Evolutionary conservation across 805 yeast species (phyloP), one percentile per base, ranked within the genome.

Genomic region (Saccharomycopsis lassenensis): DNA sequence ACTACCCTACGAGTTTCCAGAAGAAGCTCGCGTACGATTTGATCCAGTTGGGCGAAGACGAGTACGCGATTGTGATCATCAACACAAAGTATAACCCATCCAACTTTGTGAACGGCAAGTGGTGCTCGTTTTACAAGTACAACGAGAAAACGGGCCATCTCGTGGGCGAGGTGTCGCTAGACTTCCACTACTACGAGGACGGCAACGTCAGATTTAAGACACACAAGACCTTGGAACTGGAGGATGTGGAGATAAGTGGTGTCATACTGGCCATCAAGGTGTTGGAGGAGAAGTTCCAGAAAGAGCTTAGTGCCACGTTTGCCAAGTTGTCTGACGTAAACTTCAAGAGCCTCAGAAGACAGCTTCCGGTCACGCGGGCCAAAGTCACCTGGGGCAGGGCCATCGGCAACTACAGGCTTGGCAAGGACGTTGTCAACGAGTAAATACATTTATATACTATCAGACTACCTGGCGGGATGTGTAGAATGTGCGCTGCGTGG

Each of bases 351-450:
- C 67, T 89, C 48, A 73, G 98, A 60, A 77, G 98, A 57, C 84
- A 84, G 55, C 65, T 89, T 45, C 98, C 98, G 5, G 77, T 89
- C 15, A 89, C 94, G 15, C 71, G 95, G 53, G 71, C 94, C 12
- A 86, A 81, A 55, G 79, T 89, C 50, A 83, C 84, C 55, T 89
- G 98, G 98, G 95, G 94, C 21, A 82, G 74, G 52, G 84, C 95
- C 7, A 83, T 85, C 48, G 94, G 93, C 12, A 82, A 77, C 53
- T 87, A 87, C 59, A 73, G 84, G 51, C 63, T 89, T 29, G 97
- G 97, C 12, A 76, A 75, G 46, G 87, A 81, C 52, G 86, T 77
- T n/a, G n/a, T n/a, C n/a, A n/a, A n/a, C n/a, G n/a, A n/a, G n/a
- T n/a, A n/a, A n/a, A n/a, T n/a, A n/a, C n/a, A n/a, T n/a, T n/a